These are phyloP conservation scores for Physcia stellaris DNA, from an alignment of 495 filamentous ascomycete species.

Conservation along the genomic window DNA sequence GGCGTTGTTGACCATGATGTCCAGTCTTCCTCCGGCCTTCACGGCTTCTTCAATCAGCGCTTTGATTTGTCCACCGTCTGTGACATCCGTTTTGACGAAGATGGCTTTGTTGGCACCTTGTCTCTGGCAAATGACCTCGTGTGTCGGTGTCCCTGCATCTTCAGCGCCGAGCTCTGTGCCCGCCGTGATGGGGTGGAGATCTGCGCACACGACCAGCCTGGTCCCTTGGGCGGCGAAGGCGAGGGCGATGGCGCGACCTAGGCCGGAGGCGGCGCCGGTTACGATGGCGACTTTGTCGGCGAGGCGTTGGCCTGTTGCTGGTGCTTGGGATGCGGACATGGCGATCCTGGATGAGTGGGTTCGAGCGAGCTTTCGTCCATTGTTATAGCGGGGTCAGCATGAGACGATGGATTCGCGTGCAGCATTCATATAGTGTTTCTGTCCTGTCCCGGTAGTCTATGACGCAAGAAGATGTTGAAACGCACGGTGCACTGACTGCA, in stretches of 20 bases:
- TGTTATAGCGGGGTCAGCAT: too few species aligned
- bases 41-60: conserved; percentile 26
- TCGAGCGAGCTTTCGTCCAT: too few species aligned
- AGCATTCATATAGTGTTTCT: too few species aligned
- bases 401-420: too few species aligned
- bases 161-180: conserved; percentile 15
- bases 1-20: conserved; percentile 44
- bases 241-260: conserved; percentile 26
- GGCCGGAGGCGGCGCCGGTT: conserved; percentile 35
- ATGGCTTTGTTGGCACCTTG: conserved; percentile 25
- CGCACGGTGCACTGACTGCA: too few species aligned
- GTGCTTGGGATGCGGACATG: too few species aligned
- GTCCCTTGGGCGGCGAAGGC: conserved; percentile 31
- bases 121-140: conserved; percentile 23
- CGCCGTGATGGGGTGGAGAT: conserved; percentile 25
- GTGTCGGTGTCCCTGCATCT: conserved; percentile 24
- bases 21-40: conserved; percentile 28
- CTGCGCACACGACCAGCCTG: conserved; percentile 30
- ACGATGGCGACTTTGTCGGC: conserved; percentile 30
- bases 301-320: too few species aligned
- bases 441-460: too few species aligned
- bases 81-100: conserved; percentile 35
- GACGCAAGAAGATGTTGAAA: too few species aligned
- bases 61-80: conserved; percentile 23
- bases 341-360: too few species aligned